These are phyloP conservation scores for Anastatica hierochuntica DNA, from an alignment of 345 rosid genomes.

Conservation along the genomic window DNA sequence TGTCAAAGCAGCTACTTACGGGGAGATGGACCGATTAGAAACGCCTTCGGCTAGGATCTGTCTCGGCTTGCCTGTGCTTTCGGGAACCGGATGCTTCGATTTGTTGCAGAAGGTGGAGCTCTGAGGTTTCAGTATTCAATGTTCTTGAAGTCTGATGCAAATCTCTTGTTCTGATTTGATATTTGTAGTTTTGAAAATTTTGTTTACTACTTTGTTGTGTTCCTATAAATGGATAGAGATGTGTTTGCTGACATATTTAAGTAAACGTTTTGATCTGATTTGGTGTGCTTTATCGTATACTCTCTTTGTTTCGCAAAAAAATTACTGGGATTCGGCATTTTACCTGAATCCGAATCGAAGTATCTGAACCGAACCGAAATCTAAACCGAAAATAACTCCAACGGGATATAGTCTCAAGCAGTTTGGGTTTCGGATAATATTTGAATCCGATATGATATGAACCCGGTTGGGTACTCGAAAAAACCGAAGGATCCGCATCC, in stretches of 20 bases:
- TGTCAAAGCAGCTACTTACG: constrained; percentile 73
- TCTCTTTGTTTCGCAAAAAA: too few relatives aligned
- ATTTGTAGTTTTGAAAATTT: neutral
- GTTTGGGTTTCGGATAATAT: too few relatives aligned
- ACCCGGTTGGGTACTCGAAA: too few relatives aligned
- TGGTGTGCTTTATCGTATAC: constrained; percentile 14
- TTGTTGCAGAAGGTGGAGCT: constrained; percentile 49
- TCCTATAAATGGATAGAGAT: constrained; percentile 1
- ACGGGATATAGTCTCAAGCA: too few relatives aligned
- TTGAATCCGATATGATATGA: too few relatives aligned
- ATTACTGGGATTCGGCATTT: too few relatives aligned
- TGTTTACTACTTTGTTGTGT: neutral
- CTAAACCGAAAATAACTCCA: too few relatives aligned
- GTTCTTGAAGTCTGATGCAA: neutral
- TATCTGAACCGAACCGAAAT: too few relatives aligned
- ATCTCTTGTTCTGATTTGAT: neutral
- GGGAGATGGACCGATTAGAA: constrained; percentile 60
- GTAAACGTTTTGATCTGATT: constrained; percentile 12
- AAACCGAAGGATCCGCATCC: too few relatives aligned
- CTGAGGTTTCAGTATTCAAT: constrained; percentile 5
- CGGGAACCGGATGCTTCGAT: constrained; percentile 91
- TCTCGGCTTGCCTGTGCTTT: constrained; percentile 79
- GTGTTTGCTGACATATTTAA: constrained; percentile 16
- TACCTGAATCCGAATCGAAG: too few relatives aligned
- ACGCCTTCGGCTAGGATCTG: constrained; percentile 84